phyloP scores from a whole-genome alignment of 305 asterid species.

The Coffea humblotiana region DNA sequence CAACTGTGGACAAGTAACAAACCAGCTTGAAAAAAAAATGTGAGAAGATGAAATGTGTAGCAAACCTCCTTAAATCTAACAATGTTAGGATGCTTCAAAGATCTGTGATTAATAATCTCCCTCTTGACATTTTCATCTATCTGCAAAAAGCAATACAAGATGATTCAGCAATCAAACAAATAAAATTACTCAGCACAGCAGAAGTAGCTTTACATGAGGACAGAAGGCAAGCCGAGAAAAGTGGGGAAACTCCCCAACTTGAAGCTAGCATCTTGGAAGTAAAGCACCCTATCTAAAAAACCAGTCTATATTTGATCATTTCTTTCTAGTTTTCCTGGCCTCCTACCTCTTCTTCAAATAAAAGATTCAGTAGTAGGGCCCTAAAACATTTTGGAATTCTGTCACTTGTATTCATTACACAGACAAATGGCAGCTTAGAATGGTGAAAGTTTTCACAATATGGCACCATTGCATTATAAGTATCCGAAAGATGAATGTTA shows the following conservation, averaged over 20 bases:
- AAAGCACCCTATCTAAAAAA: background rate
- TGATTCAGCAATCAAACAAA: slow-evolving; percentile 1
- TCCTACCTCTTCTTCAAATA: background rate
- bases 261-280: background rate
- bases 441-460: background rate
- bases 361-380: background rate
- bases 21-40: background rate
- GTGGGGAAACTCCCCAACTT: background rate
- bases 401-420: background rate
- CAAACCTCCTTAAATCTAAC: slow-evolving; percentile 78
- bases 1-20: slow-evolving; percentile 6
- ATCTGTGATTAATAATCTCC: slow-evolving; percentile 81
- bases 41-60: slow-evolving; percentile 8
- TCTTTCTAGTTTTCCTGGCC: background rate
- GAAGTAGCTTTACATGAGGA: background rate
- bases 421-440: background rate
- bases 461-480: background rate
- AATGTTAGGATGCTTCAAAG: slow-evolving; percentile 80
- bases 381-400: too few relatives aligned
- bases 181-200: background rate
- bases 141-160: slow-evolving; percentile 41
- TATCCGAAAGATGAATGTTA: background rate
- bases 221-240: too few relatives aligned
- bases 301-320: background rate
- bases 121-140: slow-evolving; percentile 84